Evolutionary conservation across 345 rosid genomes (phyloP).

Genomic region (Trapa bicornis): DNA sequence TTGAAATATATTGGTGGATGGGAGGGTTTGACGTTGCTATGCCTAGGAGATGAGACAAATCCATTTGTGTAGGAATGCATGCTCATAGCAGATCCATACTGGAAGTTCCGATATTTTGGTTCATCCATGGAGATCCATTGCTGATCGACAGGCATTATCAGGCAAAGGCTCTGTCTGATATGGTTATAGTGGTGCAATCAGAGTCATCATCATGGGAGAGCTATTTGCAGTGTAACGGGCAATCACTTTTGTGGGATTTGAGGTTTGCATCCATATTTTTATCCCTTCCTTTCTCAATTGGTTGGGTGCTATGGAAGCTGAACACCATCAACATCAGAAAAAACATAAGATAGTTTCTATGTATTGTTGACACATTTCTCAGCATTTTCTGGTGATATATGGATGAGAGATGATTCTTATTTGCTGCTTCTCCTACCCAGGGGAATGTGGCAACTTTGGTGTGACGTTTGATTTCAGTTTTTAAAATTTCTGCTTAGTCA

Average conservation of each 20-base stretch:
- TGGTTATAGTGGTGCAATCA: slow-evolving; percentile 90
- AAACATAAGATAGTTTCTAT: no score
- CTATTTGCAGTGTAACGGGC: slow-evolving; percentile 93
- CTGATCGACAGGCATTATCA: slow-evolving; percentile 90
- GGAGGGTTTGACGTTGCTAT: background rate
- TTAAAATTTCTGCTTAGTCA: background rate
- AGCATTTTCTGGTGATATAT: background rate
- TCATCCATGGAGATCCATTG: slow-evolving; percentile 70
- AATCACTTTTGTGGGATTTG: slow-evolving; percentile 82
- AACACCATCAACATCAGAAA: no score
- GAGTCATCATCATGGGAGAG: slow-evolving; percentile 92
- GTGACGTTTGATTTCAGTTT: no score
- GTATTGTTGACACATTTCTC: no score
- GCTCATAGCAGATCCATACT: slow-evolving; percentile 86
- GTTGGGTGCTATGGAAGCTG: no score
- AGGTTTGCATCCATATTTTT: slow-evolving; percentile 31
- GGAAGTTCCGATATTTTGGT: slow-evolving; percentile 97
- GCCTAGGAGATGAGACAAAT: background rate
- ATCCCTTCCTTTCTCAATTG: background rate
- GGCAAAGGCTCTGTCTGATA: slow-evolving; percentile 89
- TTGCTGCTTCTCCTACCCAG: background rate
- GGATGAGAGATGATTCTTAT: background rate
- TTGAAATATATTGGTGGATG: background rate
- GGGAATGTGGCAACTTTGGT: background rate
- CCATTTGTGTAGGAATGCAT: slow-evolving; percentile 54